A percentile compares a stretch with the other conserved stretches of the same genome.
These are phyloP conservation scores for Kwoniella shandongensis DNA, from an alignment of 768 basidiomycete species.

Conservation along the genomic window DNA sequence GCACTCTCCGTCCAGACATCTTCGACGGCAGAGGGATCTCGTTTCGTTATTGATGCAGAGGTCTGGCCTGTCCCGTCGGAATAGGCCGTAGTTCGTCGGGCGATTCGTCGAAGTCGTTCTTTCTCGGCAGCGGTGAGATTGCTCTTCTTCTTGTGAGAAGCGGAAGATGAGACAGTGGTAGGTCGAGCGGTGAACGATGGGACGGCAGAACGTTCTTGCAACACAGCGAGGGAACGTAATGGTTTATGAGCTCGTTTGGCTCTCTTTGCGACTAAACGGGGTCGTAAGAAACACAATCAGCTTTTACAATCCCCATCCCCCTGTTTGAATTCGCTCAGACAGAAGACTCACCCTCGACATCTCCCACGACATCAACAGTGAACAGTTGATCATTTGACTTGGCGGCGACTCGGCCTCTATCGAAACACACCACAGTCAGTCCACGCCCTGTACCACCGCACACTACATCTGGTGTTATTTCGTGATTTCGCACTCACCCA, in stretches of 20 bases:
- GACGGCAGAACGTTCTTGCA: conserved; percentile 80
- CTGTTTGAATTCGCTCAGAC: neutral
- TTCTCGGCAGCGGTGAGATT: conserved; percentile 68
- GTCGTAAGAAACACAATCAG: neutral
- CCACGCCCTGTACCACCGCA: neutral
- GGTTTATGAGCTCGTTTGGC: conserved; percentile 46
- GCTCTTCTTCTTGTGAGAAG: conserved; percentile 22
- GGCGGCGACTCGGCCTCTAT: conserved; percentile 5
- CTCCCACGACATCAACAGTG: conserved; percentile 74
- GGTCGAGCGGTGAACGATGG: conserved; percentile 69
- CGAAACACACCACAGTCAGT: neutral
- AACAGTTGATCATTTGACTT: conserved; percentile 68
- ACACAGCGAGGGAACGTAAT: conserved; percentile 67
- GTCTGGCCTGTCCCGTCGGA: conserved; percentile 17
- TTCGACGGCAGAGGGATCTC: neutral
- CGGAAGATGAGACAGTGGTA: conserved; percentile 14
- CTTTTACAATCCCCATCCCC: no score
- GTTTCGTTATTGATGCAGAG: conserved; percentile 10
- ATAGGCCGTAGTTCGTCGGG: conserved; percentile 36
- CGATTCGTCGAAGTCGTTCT: conserved; percentile 71
- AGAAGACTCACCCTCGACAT: conserved; percentile 63
- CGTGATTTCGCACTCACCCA: conserved; percentile 60
- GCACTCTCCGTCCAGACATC: conserved; percentile 13
- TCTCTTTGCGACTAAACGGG: conserved; percentile 38
- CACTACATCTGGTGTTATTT: neutral